These are phyloP conservation scores for Sporothrix phasma DNA, from an alignment of 2,329 filamentous ascomycete genomes.

Conservation along the genomic window DNA sequence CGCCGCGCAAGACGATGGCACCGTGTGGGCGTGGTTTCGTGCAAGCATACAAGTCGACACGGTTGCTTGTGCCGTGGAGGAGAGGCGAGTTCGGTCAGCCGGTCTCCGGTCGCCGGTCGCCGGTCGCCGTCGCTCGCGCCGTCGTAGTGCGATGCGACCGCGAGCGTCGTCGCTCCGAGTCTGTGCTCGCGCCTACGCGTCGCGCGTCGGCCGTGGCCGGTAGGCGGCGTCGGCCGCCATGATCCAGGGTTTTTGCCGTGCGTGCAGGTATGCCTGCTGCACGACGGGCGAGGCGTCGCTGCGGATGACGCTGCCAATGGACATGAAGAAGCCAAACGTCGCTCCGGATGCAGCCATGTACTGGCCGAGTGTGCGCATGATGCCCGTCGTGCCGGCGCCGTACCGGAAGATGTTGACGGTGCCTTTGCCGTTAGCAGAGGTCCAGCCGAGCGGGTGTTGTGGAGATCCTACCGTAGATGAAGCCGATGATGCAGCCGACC, in stretches of 20 bases:
- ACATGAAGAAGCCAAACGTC: slow-evolving; percentile 99
- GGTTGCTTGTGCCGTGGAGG: neutral
- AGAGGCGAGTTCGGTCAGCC: neutral
- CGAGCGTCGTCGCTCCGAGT: neutral
- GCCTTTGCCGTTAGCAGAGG: slow-evolving; percentile 40
- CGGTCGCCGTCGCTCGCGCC: too few relatives aligned
- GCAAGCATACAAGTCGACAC: neutral
- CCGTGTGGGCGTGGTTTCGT: neutral
- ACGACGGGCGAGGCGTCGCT: slow-evolving; percentile 68
- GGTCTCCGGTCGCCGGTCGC: too few relatives aligned
- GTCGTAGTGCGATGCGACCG: too few relatives aligned
- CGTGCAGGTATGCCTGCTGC: slow-evolving; percentile 64
- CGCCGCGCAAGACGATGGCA: neutral
- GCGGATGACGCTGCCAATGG: slow-evolving; percentile 91
- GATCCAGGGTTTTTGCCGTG: slow-evolving; percentile 65
- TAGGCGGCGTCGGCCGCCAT: slow-evolving; percentile 35
- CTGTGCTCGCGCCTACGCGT: slow-evolving; percentile 10
- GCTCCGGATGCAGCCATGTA: slow-evolving; percentile 94
- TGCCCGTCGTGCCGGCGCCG: slow-evolving; percentile 83
- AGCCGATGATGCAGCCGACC: slow-evolving; percentile 92
- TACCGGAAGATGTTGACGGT: slow-evolving; percentile 92
- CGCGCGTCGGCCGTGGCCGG: slow-evolving; percentile 25
- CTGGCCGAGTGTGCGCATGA: slow-evolving; percentile 88
- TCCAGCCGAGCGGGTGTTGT: too few relatives aligned
- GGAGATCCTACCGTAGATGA: slow-evolving; percentile 71